Evolutionary conservation across 176 grass and related monocot species (phyloP), one percentile per base, ranked within the genome.

Genomic region (Elaeis guineensis): DNA sequence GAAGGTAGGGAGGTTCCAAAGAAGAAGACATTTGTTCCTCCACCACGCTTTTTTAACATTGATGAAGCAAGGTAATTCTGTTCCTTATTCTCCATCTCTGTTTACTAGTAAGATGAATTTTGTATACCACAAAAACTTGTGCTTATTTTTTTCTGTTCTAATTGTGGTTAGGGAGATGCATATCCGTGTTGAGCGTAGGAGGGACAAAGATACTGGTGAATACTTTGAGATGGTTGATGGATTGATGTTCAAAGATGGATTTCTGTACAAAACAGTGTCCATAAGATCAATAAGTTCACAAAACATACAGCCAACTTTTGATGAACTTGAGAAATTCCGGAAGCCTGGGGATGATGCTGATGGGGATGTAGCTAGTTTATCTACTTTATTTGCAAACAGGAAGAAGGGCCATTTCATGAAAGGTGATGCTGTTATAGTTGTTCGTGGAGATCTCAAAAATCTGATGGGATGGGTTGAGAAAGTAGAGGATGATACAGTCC

Each of bases 351-450:
- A 98, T 65, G 94, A 98, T 66, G 72, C 75, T 50, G 91, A 85
- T 74, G 82, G 94, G 55, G 88, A 98, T 55, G 69, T 82, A 29
- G 78, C 91, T 63, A 87, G 86, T 58, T 77, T 96, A 60, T 85
- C 81, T 54, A 93, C 94, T 58, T 69, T 98, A 19, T 98, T 98
- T 80, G 82, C 94, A 63, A 98, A 89, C 57, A 89, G 94, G 80
- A 98, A 98, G 76, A 98, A 98, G 26, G 84, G 94, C 7, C 94
- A 98, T 59, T 98, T 98, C 63, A 86, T 92, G 94, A 98, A 98
- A 76, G 88, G 88, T 72, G 88, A 98, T 52, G 88, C 85, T 5
- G 88, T 98, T 17, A 89, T 98, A 76, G 82, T 92, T 77, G 49
- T 89, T 55, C 86, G 86, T 52, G 94, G 88, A 0, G 94, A 93